These are phyloP conservation scores for Microbotryum saponariae DNA, from an alignment of 1,284 basidiomycete genomes.

Conservation along the genomic window DNA sequence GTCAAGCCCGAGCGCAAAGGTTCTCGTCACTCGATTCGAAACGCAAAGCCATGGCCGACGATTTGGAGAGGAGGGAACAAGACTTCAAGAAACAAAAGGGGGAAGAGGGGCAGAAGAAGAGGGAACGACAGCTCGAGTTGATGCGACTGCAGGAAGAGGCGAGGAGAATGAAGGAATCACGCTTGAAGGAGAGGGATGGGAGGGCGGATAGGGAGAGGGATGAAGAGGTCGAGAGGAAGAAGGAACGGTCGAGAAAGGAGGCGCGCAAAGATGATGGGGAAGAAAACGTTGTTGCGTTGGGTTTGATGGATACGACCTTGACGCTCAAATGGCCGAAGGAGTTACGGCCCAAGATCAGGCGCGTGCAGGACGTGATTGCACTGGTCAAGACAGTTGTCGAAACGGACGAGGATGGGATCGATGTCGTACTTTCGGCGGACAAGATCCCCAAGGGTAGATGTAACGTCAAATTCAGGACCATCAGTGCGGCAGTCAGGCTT, in stretches of 20 bases:
- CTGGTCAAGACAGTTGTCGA: conserved; percentile 9
- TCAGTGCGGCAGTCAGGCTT: conserved; percentile 26
- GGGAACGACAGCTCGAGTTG: conserved; percentile 17
- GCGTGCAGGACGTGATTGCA: not conserved
- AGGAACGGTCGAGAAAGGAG: not conserved
- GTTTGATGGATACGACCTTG: conserved; percentile 35
- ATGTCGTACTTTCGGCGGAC: conserved; percentile 31
- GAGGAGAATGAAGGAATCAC: conserved; percentile 16
- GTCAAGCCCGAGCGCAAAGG: conserved; percentile 25
- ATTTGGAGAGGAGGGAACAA: conserved; percentile 30
- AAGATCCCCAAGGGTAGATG: conserved; percentile 23
- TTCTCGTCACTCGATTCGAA: conserved; percentile 34
- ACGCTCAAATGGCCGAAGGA: conserved; percentile 31
- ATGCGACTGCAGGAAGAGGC: conserved; percentile 33
- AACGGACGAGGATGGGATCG: conserved; percentile 16
- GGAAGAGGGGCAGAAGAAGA: conserved; percentile 14
- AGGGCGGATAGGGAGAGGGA: not conserved
- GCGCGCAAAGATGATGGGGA: not conserved
- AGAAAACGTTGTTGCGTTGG: conserved; percentile 18
- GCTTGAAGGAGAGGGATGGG: conserved; percentile 3
- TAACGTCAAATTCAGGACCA: conserved; percentile 23
- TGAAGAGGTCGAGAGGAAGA: not conserved
- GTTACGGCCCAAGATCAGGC: conserved; percentile 6
- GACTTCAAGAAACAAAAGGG: conserved; percentile 28
- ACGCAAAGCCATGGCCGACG: conserved; percentile 32